phyloP scores from a whole-genome alignment of 441 rosid species.

The Macaranga tanarius region DNA sequence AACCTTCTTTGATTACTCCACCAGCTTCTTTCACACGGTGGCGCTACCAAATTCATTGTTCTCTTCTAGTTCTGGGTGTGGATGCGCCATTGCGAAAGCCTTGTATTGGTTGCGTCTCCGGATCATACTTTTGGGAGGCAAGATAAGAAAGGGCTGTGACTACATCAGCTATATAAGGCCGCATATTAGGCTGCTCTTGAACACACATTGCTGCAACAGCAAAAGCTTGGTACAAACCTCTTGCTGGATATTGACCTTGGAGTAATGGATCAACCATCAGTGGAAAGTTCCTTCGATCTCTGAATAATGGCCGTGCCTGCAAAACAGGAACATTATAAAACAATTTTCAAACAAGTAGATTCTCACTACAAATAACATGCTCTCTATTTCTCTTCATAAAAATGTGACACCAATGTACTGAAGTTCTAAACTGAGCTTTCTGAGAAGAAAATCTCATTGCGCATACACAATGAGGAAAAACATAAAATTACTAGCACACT shows the following conservation, averaged over 20 bases:
- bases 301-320: conserved; percentile 91
- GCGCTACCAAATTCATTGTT: conserved; percentile 27
- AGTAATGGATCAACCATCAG: conserved; percentile 90
- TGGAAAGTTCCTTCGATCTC: conserved; percentile 77
- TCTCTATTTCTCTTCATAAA: neutral
- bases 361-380: neutral
- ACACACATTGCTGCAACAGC: conserved; percentile 98
- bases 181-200: conserved; percentile 89
- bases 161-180: conserved; percentile 86
- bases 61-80: conserved; percentile 51
- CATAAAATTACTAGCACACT: neutral
- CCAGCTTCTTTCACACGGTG: conserved; percentile 10
- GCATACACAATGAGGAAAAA: neutral
- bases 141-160: conserved; percentile 83
- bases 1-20: conserved; percentile 5
- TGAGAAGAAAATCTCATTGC: neutral
- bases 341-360: neutral
- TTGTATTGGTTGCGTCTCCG: conserved; percentile 39
- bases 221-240: conserved; percentile 92
- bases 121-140: conserved; percentile 63
- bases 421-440: neutral
- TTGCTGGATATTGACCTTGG: conserved; percentile 81
- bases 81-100: conserved; percentile 35
- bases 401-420: neutral
- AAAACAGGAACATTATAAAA: conserved; percentile 9